These are phyloP conservation scores for Mycena metata DNA, from an alignment of 768 basidiomycete genomes.

Conservation along the genomic window DNA sequence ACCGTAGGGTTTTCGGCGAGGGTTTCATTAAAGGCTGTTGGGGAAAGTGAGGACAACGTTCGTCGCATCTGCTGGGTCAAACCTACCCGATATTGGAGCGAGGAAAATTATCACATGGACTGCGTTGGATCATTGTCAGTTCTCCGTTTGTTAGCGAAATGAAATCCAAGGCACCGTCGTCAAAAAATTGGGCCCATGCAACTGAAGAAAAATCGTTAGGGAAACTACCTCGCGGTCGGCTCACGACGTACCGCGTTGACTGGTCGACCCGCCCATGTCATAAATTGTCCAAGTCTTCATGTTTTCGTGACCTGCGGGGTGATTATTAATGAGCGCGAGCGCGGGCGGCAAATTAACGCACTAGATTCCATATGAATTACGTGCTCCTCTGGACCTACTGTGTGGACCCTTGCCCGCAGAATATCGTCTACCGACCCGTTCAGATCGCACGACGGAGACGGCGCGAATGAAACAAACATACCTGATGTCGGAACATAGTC, in stretches of 20 bases:
- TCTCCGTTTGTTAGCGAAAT: constrained; percentile 10
- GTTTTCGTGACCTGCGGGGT: constrained; percentile 41
- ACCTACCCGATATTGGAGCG: constrained; percentile 64
- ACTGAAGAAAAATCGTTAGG: constrained; percentile 50
- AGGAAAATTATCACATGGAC: constrained; percentile 78
- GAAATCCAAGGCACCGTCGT: constrained; percentile 61
- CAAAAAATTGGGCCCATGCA: constrained; percentile 79
- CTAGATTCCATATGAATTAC: constrained; percentile 62
- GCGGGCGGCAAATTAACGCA: constrained; percentile 36
- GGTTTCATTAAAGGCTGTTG: constrained; percentile 70
- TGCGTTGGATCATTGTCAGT: constrained; percentile 38
- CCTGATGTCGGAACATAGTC: constrained; percentile 68
- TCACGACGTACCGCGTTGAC: constrained; percentile 63
- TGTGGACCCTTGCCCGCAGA: constrained; percentile 72
- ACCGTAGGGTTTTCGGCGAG: constrained; percentile 69
- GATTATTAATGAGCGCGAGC: not conserved
- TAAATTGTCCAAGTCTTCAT: constrained; percentile 73
- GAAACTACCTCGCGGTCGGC: not conserved
- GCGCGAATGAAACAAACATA: constrained; percentile 45
- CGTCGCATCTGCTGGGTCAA: not conserved
- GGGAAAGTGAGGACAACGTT: not conserved
- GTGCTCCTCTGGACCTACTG: constrained; percentile 76
- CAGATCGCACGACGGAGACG: not conserved
- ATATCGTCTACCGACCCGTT: constrained; percentile 65
- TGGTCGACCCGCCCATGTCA: constrained; percentile 74